Conservation (phyloP, 2,329 filamentous ascomycete species). For the Orbilia ellipsospora region DNA sequence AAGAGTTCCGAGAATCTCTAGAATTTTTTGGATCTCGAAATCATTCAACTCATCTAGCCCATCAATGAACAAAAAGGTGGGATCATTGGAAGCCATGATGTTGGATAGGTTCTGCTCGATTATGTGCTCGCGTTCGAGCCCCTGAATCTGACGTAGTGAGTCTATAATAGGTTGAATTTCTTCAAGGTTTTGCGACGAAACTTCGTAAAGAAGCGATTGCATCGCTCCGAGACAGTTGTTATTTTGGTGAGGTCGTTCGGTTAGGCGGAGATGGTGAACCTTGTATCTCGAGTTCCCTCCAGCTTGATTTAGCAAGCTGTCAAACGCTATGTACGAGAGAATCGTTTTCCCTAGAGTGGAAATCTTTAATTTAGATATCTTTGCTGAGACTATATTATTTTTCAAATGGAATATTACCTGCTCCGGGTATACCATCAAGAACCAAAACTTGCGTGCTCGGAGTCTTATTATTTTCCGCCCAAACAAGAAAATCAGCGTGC, state of each 20-base stretch:
- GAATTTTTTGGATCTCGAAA: slow-evolving; percentile 12
- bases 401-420: not conserved
- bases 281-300: too few relatives aligned
- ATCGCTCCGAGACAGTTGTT: slow-evolving; percentile 1
- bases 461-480: not conserved
- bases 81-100: not conserved
- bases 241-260: not conserved
- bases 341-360: slow-evolving; percentile 17
- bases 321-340: slow-evolving; percentile 11
- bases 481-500: slow-evolving; percentile 1
- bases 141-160: not conserved
- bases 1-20: not conserved
- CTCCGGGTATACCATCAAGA: slow-evolving; percentile 20
- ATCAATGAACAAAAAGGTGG: slow-evolving; percentile 18
- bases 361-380: too few relatives aligned
- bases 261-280: slow-evolving; percentile 1
- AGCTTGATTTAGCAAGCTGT: not conserved
- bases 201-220: too few relatives aligned
- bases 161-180: slow-evolving; percentile 13
- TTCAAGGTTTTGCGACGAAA: too few relatives aligned
- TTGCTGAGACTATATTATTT: not conserved
- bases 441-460: not conserved
- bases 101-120: not conserved
- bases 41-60: slow-evolving; percentile 25
- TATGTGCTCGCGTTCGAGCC: not conserved